Conservation (phyloP, 225 moss, liverwort and hornwort species). For the Anthoceros angustus region DNA sequence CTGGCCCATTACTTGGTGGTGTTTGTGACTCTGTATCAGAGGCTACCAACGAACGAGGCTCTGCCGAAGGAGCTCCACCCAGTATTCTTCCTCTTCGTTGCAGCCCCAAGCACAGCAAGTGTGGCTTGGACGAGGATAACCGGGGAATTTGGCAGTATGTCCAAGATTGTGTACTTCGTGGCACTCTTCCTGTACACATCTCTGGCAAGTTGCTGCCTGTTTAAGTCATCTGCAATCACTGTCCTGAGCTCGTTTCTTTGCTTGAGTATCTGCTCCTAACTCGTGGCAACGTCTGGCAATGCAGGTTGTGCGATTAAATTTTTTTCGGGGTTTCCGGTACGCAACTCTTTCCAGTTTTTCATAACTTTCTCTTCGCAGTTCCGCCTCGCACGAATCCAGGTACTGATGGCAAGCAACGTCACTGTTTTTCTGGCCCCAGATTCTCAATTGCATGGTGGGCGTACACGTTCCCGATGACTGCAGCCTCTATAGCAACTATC, state of each 20-base stretch:
- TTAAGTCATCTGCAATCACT: conserved; percentile 8
- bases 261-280: neutral
- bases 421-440: conserved; percentile 11
- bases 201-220: conserved; percentile 29
- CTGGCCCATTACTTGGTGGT: conserved; percentile 41
- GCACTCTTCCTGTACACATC: conserved; percentile 33
- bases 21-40: conserved; percentile 42
- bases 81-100: conserved; percentile 44
- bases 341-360: neutral
- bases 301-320: neutral
- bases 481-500: conserved; percentile 25
- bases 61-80: conserved; percentile 36
- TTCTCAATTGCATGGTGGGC: conserved; percentile 45
- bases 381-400: neutral
- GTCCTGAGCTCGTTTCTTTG: neutral
- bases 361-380: neutral
- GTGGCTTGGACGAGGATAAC: conserved; percentile 41
- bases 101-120: conserved; percentile 39
- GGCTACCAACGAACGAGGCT: conserved; percentile 34
- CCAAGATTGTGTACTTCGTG: conserved; percentile 33
- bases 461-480: conserved; percentile 41
- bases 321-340: neutral
- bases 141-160: conserved; percentile 27
- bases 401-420: neutral
- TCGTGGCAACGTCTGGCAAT: neutral